Conservation (phyloP, 2,329 filamentous ascomycete genomes). For the Chalara sp. region DNA sequence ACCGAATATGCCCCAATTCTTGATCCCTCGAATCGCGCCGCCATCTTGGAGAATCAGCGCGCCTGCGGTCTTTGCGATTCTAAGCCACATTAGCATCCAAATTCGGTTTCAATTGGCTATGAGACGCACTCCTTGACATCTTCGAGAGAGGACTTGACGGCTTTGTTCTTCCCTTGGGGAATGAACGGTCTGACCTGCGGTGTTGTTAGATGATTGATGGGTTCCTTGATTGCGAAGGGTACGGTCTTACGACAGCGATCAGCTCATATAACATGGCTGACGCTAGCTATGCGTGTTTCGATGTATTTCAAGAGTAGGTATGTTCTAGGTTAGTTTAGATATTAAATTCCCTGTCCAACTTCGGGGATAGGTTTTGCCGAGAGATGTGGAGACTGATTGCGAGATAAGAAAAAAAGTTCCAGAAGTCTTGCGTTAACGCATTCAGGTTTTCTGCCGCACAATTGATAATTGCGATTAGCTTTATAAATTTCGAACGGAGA, state of each 20-base stretch:
- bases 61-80: constrained; percentile 82
- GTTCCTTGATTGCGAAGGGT: not conserved
- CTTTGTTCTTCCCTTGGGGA: no score
- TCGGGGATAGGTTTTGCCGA: no score
- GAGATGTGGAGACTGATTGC: not conserved
- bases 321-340: no score
- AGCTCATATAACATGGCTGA: constrained; percentile 89
- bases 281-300: constrained; percentile 2
- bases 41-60: constrained; percentile 73
- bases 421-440: not conserved
- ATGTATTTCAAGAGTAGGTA: no score
- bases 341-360: no score
- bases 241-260: constrained; percentile 74
- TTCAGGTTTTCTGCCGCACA: no score
- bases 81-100: constrained; percentile 30
- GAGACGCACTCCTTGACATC: constrained; percentile 88
- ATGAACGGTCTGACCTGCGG: no score
- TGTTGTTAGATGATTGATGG: no score
- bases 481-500: no score
- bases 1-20: constrained; percentile 91
- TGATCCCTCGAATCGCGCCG: constrained; percentile 85
- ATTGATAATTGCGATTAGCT: no score
- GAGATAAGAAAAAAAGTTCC: constrained; percentile 16
- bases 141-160: no score
- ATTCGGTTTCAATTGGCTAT: constrained; percentile 2